These are phyloP conservation scores for Venturia asperata DNA, from an alignment of 2,329 filamentous ascomycete genomes.

Conservation along the genomic window DNA sequence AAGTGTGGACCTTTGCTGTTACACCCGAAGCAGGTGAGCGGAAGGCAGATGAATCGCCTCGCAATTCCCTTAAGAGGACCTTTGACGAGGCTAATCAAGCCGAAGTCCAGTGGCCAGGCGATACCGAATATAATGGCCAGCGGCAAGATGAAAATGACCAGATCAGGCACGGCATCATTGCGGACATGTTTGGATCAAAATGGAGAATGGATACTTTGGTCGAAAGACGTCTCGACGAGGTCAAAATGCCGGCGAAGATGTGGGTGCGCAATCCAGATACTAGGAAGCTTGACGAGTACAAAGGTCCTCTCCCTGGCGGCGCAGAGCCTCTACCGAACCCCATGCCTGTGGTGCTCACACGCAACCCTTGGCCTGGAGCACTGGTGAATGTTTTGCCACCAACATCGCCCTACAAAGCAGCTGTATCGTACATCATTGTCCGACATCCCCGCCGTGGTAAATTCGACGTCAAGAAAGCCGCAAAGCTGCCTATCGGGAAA, in stretches of 20 bases:
- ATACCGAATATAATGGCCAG: neutral
- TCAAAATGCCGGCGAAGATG: slow-evolving; percentile 60
- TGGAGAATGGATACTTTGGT: slow-evolving; percentile 67
- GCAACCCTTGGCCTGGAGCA: slow-evolving; percentile 72
- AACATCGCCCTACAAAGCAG: slow-evolving; percentile 57
- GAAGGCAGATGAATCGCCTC: neutral
- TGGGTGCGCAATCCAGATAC: slow-evolving; percentile 58
- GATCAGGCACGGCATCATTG: slow-evolving; percentile 56
- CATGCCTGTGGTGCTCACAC: slow-evolving; percentile 63
- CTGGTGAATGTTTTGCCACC: slow-evolving; percentile 58
- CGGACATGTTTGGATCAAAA: slow-evolving; percentile 69
- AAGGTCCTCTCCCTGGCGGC: slow-evolving; percentile 56
- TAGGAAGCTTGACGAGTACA: slow-evolving; percentile 61
- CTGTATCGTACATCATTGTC: slow-evolving; percentile 82
- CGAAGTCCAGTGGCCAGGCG: neutral
- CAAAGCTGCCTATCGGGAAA: slow-evolving; percentile 56
- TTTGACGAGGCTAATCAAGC: slow-evolving; percentile 5
- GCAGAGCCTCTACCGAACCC: slow-evolving; percentile 31
- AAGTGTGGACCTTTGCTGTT: slow-evolving; percentile 76
- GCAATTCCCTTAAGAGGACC: neutral
- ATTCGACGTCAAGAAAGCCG: slow-evolving; percentile 63
- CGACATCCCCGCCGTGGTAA: slow-evolving; percentile 70
- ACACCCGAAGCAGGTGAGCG: slow-evolving; percentile 25
- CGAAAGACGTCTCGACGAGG: slow-evolving; percentile 58
- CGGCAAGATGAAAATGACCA: slow-evolving; percentile 32